Evolutionary conservation across 225 moss, liverwort and hornwort species (phyloP), one percentile per base, ranked within the genome.

Genomic region (Polytrichum commune): DNA sequence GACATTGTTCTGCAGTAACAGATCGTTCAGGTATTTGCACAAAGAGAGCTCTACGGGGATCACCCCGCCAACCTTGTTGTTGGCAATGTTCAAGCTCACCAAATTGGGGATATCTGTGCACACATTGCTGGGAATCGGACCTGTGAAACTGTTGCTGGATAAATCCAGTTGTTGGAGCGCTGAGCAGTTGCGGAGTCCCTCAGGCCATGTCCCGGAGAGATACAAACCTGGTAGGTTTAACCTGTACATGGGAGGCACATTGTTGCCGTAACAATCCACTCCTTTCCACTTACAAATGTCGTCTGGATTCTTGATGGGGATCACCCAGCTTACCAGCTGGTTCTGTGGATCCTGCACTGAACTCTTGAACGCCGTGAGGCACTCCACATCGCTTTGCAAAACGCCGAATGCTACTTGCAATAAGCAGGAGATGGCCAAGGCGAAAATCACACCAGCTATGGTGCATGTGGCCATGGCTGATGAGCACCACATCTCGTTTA

Each of bases 71-170:
- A 88, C 26, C 0, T 22, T 18, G 61, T 88, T 88, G 38, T 79
- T 53, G 10, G 73, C 57, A 22, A 76, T 63, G 54, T 29, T 64
- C 46, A 88, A 61, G 1, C 27, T 1, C 20, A 88, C 88, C 58
- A 88, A 26, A 67, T 88, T 78, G 6, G 82, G 82, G 1, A 82
- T 29, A 1, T 75, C 66, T 20, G 28, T 27, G 63, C 80, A 80
- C 26, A 88, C 18, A 29, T 71, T 66, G 7, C 7, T 10, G 1
- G 88, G 76, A 5, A 88, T 76, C 22, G 82, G 74, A 3, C 85
- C 85, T 5, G 78, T 56, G 76, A 88, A 74, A n/a, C n/a, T 30
- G 63, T 88, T 88, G 35, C n/a, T 55, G 7, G 82, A 77, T 18
- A 88, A 56, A 19, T 85, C 78, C 8, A 88, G 23, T 10, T 58